Percentiles rank a stretch among this genome's conserved stretches.
These are phyloP conservation scores for Pythium myriotylum DNA, from an alignment of 352 stramenopile genomes.

Conservation along the genomic window DNA sequence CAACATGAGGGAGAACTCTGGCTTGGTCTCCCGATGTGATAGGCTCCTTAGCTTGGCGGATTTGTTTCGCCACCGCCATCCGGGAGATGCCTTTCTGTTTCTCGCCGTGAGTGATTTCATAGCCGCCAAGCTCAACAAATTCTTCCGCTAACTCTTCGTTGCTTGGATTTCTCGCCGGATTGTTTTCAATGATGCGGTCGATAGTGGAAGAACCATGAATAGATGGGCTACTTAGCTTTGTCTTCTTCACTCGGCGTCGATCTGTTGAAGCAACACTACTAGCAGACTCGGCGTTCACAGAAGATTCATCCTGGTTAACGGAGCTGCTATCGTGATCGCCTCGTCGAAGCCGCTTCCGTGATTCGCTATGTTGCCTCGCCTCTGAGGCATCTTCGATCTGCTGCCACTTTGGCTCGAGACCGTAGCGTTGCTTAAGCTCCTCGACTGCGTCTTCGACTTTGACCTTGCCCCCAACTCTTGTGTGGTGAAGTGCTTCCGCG, in stretches of 20 bases:
- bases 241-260: neutral
- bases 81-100: conserved; percentile 44
- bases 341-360: conserved; percentile 21
- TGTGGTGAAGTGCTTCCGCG: conserved; percentile 26
- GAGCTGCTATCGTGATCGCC: conserved; percentile 15
- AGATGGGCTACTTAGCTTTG: neutral
- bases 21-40: conserved; percentile 38
- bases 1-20: conserved; percentile 31
- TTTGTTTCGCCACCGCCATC: conserved; percentile 46
- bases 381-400: conserved; percentile 46
- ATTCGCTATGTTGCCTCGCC: conserved; percentile 39
- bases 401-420: conserved; percentile 54
- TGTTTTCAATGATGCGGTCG: conserved; percentile 37
- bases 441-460: conserved; percentile 52
- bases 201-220: conserved; percentile 14
- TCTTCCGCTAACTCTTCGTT: conserved; percentile 48
- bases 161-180: conserved; percentile 36
- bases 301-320: no score
- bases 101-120: conserved; percentile 36
- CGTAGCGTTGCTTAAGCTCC: conserved; percentile 57
- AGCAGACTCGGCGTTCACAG: neutral
- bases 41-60: conserved; percentile 30
- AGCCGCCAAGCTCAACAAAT: conserved; percentile 44
- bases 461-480: conserved; percentile 27
- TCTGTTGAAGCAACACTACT: neutral